phyloP scores from a whole-genome alignment of 345 rosid species.

The Melaleuca alternifolia region DNA sequence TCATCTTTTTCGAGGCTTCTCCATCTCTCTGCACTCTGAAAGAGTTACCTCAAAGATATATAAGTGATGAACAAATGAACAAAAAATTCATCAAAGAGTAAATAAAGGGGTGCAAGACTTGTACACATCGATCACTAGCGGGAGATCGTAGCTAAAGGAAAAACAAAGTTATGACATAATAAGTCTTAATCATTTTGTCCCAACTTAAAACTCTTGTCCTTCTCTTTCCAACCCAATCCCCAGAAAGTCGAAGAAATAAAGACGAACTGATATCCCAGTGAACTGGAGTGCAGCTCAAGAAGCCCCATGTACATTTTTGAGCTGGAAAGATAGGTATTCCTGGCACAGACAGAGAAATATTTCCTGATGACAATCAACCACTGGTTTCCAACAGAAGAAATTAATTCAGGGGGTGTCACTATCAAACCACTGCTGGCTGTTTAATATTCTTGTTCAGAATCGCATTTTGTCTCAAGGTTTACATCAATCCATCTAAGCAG shows the following conservation, averaged over 20 bases:
- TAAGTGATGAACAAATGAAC: background rate
- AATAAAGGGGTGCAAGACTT: background rate
- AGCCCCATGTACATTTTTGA: background rate
- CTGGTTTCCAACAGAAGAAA: background rate
- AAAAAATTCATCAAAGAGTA: background rate
- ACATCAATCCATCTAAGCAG: background rate
- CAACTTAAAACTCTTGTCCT: background rate
- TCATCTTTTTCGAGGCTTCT: slow-evolving; percentile 53
- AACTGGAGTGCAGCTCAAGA: background rate
- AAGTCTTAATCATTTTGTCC: background rate
- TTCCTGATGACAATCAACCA: background rate
- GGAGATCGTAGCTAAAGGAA: background rate
- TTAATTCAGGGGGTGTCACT: background rate
- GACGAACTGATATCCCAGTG: background rate
- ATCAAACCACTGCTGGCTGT: background rate
- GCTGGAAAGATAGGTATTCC: background rate
- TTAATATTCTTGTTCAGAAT: background rate
- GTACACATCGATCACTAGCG: background rate
- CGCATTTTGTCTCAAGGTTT: background rate
- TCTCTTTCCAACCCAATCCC: background rate
- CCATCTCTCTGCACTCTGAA: slow-evolving; percentile 95
- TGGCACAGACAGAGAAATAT: background rate
- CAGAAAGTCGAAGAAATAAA: background rate
- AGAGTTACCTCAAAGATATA: background rate
- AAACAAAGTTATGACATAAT: background rate